Conservation (phyloP, 192 early-diverging fungal genomes). For the Pilobolus umbonatus region DNA sequence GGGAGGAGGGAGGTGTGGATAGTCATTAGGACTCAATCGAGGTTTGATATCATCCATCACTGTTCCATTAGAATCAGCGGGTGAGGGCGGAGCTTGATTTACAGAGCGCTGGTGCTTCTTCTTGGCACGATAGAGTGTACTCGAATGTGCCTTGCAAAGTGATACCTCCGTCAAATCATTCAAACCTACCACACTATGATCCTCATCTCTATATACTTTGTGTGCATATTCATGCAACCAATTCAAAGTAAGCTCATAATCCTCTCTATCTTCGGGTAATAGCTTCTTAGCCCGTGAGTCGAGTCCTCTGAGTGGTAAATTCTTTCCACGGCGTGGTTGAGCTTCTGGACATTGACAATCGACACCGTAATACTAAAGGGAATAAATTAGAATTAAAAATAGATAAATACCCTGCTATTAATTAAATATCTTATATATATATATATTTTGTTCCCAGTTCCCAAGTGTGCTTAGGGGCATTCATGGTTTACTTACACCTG, state of each 20-base stretch:
- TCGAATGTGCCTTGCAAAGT: constrained; percentile 38
- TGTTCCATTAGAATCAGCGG: constrained; percentile 15
- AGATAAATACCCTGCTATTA: background rate
- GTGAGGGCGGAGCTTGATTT: constrained; percentile 12
- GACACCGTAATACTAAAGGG: constrained; percentile 24
- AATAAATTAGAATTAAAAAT: background rate
- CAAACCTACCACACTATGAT: constrained; percentile 16
- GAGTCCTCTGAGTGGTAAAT: constrained; percentile 27
- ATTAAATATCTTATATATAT: background rate
- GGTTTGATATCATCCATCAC: constrained; percentile 2
- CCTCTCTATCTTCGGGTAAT: constrained; percentile 21
- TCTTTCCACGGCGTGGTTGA: constrained; percentile 38
- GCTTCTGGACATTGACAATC: constrained; percentile 30
- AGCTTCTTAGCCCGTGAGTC: constrained; percentile 37
- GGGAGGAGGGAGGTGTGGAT: constrained; percentile 4
- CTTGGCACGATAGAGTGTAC: constrained; percentile 34
- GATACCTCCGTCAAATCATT: constrained; percentile 25
- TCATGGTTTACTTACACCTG: constrained; percentile 12
- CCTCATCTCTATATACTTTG: constrained; percentile 19
- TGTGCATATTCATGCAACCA: constrained; percentile 33
- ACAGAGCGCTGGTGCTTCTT: constrained; percentile 16
- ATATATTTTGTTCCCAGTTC: no score
- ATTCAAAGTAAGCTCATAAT: constrained; percentile 30
- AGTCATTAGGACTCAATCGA: constrained; percentile 1
- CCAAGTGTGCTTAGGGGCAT: no score